phyloP scores from a whole-genome alignment of 2,329 filamentous ascomycete genomes.

The Colletotrichum godetiae region DNA sequence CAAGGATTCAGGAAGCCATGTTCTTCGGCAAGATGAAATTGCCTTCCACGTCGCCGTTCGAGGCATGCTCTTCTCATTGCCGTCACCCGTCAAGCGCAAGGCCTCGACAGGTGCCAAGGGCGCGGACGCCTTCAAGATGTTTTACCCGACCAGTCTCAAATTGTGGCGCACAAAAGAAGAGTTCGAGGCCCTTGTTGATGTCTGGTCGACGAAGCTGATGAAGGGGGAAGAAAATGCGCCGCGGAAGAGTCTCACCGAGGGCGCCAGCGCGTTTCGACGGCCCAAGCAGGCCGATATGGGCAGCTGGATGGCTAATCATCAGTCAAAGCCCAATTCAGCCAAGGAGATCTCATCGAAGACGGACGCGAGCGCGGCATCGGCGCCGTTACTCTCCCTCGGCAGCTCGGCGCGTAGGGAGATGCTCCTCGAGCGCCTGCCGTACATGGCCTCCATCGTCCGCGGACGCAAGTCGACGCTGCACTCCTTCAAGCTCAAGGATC shows the following conservation, averaged over 20 bases:
- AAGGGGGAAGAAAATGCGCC: conserved; percentile 60
- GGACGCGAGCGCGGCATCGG: conserved; percentile 43
- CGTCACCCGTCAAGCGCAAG: conserved; percentile 84
- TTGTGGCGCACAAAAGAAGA: conserved; percentile 89
- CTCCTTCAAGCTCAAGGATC: conserved; percentile 60
- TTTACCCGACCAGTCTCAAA: conserved; percentile 86
- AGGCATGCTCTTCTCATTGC: conserved; percentile 86
- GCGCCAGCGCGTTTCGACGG: conserved; percentile 61
- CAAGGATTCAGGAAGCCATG: conserved; percentile 74
- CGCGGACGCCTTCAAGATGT: conserved; percentile 85
- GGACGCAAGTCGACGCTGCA: conserved; percentile 49
- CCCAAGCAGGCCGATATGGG: conserved; percentile 45
- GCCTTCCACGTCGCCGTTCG: conserved; percentile 91
- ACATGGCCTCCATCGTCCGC: conserved; percentile 76
- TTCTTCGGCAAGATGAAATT: conserved; percentile 91
- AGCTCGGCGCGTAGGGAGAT: conserved; percentile 77
- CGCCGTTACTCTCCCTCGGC: conserved; percentile 68
- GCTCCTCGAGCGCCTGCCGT: conserved; percentile 88
- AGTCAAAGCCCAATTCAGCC: conserved; percentile 27
- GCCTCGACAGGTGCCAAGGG: conserved; percentile 54
- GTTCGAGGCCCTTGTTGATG: conserved; percentile 77
- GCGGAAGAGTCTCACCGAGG: conserved; percentile 53
- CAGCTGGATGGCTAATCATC: conserved; percentile 40
- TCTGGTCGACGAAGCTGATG: conserved; percentile 73
- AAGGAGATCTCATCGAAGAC: conserved; percentile 18